Base-by-base conservation (phyloP, 108 stramenopile genomes). In the Nitzschia palea region DNA sequence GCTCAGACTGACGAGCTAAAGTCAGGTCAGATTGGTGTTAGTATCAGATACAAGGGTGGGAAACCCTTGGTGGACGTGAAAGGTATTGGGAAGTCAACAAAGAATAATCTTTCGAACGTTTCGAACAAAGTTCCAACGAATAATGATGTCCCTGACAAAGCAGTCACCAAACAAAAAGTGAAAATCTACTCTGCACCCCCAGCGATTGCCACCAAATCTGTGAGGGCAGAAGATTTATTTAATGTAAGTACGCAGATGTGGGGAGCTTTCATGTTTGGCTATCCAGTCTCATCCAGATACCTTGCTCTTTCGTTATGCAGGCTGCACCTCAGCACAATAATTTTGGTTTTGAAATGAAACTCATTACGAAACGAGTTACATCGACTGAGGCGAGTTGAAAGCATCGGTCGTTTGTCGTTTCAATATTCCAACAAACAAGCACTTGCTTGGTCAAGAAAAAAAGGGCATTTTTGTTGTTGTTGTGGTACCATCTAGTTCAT, bases 281-380 rank as follows among this genome's bases (percentile, higher is more conserved):
- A 12, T 12, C 12, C 10, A 12, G 12, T 40, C 37, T 40, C 37
- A 40, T n/a, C 1, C 50, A 32, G 25, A 27, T 23, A n/a, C 28
- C 22, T 14, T 58, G 15, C 12, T 55, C 37, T 67, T 14, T 20
- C 52, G 4, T 18, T 35, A 15, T 37, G 18, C 59, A 74, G 62
- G 78, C 81, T 29, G 68, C 77, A 14, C 43, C 65, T 30, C 71
- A 79, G 35, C 78, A 83, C 55, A 59, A 68, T 12, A 40, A 53
- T 1, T 76, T 65, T 48, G 82, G 82, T 10, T 62, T 83, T 8
- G 82, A 83, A 52, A 55, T 83, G 50, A 65, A 82, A 44, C 18
- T 60, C 0, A 28, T 80, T 54, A 31, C 56, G 3, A 56, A 55
- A 22, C 65, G 58, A 47, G 65, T 27, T 32, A 4, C 0, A 26